A percentile compares a stretch with the other conserved stretches of the same genome.
Evolutionary conservation across 2,329 filamentous ascomycete genomes (phyloP).

Genomic region (Phaeosphaeria sp.): DNA sequence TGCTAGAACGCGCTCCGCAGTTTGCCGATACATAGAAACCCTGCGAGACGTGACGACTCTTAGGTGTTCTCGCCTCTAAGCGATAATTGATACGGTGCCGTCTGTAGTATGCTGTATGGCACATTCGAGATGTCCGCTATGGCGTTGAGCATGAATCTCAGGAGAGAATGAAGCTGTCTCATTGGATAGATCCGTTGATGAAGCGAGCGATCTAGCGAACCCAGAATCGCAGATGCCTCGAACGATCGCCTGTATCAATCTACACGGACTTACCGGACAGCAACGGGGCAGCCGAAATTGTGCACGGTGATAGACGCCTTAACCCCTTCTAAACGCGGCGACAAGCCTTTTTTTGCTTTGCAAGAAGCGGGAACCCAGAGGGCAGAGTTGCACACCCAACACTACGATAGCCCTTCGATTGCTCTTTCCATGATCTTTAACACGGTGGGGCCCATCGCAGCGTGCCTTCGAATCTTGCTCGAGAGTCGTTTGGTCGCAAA

Average conservation of each 20-base stretch:
- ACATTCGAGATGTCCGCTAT: neutral
- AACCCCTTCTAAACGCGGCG: neutral
- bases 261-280: neutral
- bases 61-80: no score
- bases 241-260: neutral
- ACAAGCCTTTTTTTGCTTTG: neutral
- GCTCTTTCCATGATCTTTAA: neutral
- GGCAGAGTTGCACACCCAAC: neutral
- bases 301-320: neutral
- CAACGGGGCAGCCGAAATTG: neutral
- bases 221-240: neutral
- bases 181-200: neutral
- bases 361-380: neutral
- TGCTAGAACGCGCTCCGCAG: neutral
- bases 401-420: neutral
- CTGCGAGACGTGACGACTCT: no score
- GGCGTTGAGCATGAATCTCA: neutral
- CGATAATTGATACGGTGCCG: neutral
- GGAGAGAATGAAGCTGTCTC: neutral
- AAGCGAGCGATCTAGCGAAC: neutral
- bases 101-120: neutral
- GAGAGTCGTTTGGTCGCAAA: neutral
- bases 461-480: neutral
- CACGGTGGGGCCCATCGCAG: neutral
- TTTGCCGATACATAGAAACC: neutral